phyloP scores from a whole-genome alignment of 305 asterid species.

The Fraxinus ornus region DNA sequence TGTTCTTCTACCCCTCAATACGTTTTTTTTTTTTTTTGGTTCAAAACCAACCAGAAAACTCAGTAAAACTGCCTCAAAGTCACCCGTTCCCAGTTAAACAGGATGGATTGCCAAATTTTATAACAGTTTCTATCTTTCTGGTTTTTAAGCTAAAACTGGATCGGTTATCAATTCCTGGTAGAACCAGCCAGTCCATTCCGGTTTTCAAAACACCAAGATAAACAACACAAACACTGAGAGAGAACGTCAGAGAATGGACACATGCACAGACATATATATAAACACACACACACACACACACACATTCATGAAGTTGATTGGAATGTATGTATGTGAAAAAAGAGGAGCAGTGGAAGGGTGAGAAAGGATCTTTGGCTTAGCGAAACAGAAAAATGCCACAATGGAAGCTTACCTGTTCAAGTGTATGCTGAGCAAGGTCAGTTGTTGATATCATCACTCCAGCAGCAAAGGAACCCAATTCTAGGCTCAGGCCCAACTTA shows the following conservation, averaged over 20 bases:
- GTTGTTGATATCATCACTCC: conserved; percentile 81
- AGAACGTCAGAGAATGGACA: background rate
- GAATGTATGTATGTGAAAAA: background rate
- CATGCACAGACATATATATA: background rate
- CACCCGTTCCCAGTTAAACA: background rate
- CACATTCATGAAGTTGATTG: background rate
- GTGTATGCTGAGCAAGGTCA: conserved; percentile 67
- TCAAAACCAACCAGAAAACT: background rate
- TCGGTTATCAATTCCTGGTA: background rate
- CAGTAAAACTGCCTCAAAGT: background rate
- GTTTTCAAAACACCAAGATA: background rate
- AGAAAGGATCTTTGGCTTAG: background rate
- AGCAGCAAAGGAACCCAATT: conserved; percentile 80
- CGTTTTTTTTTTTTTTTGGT: background rate
- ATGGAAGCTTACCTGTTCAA: conserved; percentile 52
- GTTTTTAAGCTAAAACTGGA: background rate
- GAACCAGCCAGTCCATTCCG: background rate
- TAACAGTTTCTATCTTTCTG: background rate
- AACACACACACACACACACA: background rate
- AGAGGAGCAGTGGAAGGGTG: background rate
- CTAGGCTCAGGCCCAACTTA: conserved; percentile 69
- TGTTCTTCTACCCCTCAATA: background rate
- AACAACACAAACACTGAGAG: background rate
- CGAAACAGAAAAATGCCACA: background rate
- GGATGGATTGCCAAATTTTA: background rate